phyloP scores from a whole-genome alignment of 2,329 filamentous ascomycete genomes.

The Zymoseptoria pseudotritici region DNA sequence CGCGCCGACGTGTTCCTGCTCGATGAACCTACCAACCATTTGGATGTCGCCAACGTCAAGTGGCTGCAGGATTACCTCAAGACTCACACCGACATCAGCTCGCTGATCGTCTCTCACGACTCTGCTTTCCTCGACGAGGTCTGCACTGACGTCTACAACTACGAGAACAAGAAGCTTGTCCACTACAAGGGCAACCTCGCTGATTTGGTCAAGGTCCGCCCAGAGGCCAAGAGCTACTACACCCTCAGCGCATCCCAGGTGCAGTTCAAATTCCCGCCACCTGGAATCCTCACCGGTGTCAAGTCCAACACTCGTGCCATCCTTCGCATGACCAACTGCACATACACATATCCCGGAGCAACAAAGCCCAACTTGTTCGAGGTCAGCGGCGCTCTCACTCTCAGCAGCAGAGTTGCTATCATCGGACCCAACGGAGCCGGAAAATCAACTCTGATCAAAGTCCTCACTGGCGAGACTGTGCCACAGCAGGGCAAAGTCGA shows the following conservation, averaged over 20 bases:
- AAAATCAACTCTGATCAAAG: constrained; percentile 96
- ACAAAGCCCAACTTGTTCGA: constrained; percentile 80
- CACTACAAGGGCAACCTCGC: constrained; percentile 77
- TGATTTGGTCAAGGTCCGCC: constrained; percentile 78
- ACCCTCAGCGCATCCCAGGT: constrained; percentile 81
- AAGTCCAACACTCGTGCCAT: constrained; percentile 93
- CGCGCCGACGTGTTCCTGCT: constrained; percentile 92
- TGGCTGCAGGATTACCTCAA: constrained; percentile 96
- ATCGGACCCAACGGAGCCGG: constrained; percentile 97
- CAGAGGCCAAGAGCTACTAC: constrained; percentile 97
- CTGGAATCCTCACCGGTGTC: constrained; percentile 87
- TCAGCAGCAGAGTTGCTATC: constrained; percentile 91
- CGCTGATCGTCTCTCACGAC: constrained; percentile 97
- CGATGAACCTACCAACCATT: constrained; percentile 97
- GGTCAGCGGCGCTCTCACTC: constrained; percentile 76
- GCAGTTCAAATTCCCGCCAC: constrained; percentile 96
- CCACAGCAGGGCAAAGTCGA: constrained; percentile 80
- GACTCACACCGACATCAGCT: constrained; percentile 92
- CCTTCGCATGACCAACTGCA: constrained; percentile 86
- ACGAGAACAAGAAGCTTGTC: constrained; percentile 92
- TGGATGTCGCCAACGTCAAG: constrained; percentile 91
- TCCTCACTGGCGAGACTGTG: constrained; percentile 86
- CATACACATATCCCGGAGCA: constrained; percentile 87
- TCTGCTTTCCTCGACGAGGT: constrained; percentile 94
- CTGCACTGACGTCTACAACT: constrained; percentile 98